Evolutionary conservation across 1,284 basidiomycete genomes (phyloP).

Genomic region (Apiotrichum siamense): DNA sequence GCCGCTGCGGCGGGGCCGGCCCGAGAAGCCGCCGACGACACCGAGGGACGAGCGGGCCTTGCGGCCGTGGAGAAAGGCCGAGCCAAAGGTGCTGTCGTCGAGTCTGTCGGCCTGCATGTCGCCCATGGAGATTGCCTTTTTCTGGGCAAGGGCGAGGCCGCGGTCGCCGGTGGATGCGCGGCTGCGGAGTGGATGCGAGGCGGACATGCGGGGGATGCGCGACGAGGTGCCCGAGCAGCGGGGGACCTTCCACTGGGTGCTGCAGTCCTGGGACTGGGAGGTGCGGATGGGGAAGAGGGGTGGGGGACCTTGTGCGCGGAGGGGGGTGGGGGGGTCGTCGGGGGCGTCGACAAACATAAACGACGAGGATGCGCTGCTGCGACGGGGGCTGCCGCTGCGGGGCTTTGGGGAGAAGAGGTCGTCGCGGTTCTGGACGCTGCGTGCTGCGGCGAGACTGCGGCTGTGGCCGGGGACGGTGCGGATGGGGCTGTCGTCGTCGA

Average conservation of each 20-base stretch:
- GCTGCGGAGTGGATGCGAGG: slow-evolving; percentile 29
- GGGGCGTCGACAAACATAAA: slow-evolving; percentile 10
- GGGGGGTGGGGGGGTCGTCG: slow-evolving; percentile 5
- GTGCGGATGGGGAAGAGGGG: slow-evolving; percentile 36
- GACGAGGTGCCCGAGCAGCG: slow-evolving; percentile 11
- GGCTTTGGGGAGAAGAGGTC: slow-evolving; percentile 17
- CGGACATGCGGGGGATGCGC: slow-evolving; percentile 22
- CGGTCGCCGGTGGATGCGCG: slow-evolving; percentile 15
- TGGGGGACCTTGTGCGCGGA: not conserved
- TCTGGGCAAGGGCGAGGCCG: slow-evolving; percentile 23
- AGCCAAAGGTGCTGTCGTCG: slow-evolving; percentile 37
- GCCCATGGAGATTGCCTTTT: slow-evolving; percentile 42
- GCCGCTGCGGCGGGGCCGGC: slow-evolving; percentile 3
- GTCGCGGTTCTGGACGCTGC: slow-evolving; percentile 4
- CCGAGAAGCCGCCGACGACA: not conserved
- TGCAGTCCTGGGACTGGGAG: slow-evolving; percentile 33
- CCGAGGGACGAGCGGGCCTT: slow-evolving; percentile 14
- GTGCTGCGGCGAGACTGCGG: slow-evolving; percentile 26
- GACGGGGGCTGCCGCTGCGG: slow-evolving; percentile 2
- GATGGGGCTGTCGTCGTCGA: slow-evolving; percentile 40
- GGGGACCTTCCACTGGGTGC: slow-evolving; percentile 5
- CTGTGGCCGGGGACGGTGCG: slow-evolving; percentile 39
- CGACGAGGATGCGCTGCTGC: not conserved
- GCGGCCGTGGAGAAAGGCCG: slow-evolving; percentile 13
- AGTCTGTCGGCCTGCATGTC: slow-evolving; percentile 28